Evolutionary conservation across 2,329 filamentous ascomycete species (phyloP).

Genomic region (Xylariaceae sp.): DNA sequence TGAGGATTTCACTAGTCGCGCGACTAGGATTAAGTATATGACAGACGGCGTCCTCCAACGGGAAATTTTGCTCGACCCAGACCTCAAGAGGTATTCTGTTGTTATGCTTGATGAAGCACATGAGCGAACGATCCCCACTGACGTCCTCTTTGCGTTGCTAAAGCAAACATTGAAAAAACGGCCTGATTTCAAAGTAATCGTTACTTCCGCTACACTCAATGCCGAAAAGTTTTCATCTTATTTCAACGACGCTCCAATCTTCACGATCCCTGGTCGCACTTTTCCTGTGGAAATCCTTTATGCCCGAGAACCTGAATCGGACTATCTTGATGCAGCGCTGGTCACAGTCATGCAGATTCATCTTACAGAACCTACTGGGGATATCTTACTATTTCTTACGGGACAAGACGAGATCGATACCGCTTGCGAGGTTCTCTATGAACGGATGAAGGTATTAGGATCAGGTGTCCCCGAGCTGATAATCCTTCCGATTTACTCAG

Average conservation of each 20-base stretch:
- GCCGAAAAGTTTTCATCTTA: slow-evolving; percentile 96
- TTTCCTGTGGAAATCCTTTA: slow-evolving; percentile 96
- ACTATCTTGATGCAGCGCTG: slow-evolving; percentile 87
- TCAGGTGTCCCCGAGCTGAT: too few relatives aligned
- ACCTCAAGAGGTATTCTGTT: not conserved
- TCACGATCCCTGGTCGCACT: slow-evolving; percentile 90
- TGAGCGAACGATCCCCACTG: slow-evolving; percentile 94
- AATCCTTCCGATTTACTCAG: not conserved
- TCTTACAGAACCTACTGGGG: too few relatives aligned
- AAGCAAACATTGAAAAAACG: slow-evolving; percentile 87
- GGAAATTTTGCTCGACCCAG: too few relatives aligned
- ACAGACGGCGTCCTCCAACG: too few relatives aligned
- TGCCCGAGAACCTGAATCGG: slow-evolving; percentile 85
- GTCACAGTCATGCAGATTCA: slow-evolving; percentile 87
- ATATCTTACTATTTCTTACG: slow-evolving; percentile 58
- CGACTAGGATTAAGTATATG: too few relatives aligned
- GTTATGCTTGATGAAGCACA: slow-evolving; percentile 99
- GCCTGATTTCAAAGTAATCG: slow-evolving; percentile 87
- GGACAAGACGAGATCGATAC: slow-evolving; percentile 98
- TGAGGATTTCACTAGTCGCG: too few relatives aligned
- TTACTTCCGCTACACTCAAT: slow-evolving; percentile 92
- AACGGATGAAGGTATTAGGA: slow-evolving; percentile 46
- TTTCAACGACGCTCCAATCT: slow-evolving; percentile 92
- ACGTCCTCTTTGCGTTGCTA: slow-evolving; percentile 86
- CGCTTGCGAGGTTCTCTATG: slow-evolving; percentile 82